Evolutionary conservation across 371 early-diverging fungal genomes (phyloP).

Genomic region (Smittium culicis): DNA sequence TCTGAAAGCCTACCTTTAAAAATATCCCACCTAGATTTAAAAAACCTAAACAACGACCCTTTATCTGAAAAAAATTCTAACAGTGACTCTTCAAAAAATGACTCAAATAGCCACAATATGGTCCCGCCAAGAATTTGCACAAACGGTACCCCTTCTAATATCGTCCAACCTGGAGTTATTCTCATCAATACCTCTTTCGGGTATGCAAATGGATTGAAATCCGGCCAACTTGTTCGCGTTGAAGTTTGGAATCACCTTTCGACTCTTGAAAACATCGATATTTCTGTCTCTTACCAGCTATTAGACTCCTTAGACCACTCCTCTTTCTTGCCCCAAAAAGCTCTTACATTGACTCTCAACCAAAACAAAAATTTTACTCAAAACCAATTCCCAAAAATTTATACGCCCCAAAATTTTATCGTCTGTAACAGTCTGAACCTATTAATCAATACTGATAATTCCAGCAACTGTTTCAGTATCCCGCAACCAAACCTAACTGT

Average conservation of each 20-base stretch:
- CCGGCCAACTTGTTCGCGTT: constrained; percentile 9
- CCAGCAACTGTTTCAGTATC: too few relatives aligned
- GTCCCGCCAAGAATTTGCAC: not conserved
- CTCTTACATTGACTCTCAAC: too few relatives aligned
- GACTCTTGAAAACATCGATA: not conserved
- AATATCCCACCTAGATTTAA: too few relatives aligned
- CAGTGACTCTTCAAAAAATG: not conserved
- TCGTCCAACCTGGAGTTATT: constrained; percentile 28
- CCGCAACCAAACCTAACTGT: too few relatives aligned
- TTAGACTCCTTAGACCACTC: not conserved
- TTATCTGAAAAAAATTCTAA: not conserved
- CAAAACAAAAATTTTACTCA: too few relatives aligned
- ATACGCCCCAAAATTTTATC: too few relatives aligned
- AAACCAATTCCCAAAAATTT: too few relatives aligned
- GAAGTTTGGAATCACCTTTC: not conserved
- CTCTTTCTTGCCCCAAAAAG: too few relatives aligned
- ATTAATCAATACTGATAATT: too few relatives aligned
- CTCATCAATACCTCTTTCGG: constrained; percentile 11
- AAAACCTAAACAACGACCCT: not conserved
- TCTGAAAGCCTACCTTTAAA: too few relatives aligned
- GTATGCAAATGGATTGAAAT: not conserved
- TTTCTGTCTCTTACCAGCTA: not conserved
- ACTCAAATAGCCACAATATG: not conserved
- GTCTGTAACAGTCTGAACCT: too few relatives aligned
- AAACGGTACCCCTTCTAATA: not conserved